Base-by-base conservation (phyloP, 23 red algal species). In the Gracilaria caudata region DNA sequence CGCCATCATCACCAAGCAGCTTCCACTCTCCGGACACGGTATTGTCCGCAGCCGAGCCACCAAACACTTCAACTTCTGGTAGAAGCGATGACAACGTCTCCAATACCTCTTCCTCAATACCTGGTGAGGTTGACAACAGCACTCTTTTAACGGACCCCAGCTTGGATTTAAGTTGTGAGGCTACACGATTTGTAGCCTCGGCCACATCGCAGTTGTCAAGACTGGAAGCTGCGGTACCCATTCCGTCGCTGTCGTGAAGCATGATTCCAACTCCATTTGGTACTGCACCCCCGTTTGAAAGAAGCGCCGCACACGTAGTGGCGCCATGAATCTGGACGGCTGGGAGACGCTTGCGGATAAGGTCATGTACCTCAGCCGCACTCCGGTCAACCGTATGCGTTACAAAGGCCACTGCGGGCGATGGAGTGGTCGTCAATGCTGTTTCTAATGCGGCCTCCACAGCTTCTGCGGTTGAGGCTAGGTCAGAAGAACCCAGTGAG, bases 41-140 rank as follows among this genome's bases (percentile, higher is more conserved):
- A 32, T 90, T 55, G 60, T 90, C 86, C 8, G 86, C 86, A 12
- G 86, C 86, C 30, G 63, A 75, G 3, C 86, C 86, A 30, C 86
- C 86, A 90, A 90, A 90, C 35, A 90, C 74, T 6, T 8, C 6
- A 8, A 68, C 75, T 14, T 17, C 61, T 34, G 53, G 44, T 4
- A 90, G 38, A 13, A 80, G 46, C 23, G 39, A 19, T 3, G 57
- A 33, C 6, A 90, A 68, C 12, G 51, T 35, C 25, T 25, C 32
- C 29, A 90, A 36, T 4, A 90, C 86, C 24, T 65, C 43, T 57
- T 90, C 86, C 63, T 90, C 86, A 3, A 70, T 81, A 12, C 86
- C 86, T 17, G 86, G 86, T 25, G 57, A 64, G 11, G 74, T 73
- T 11, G 46, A 13, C 55, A 90, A n/a, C 51, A 90, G 33, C n/a